Conservation (phyloP, 495 filamentous ascomycete species). For the Saxophila tyrrhenica region DNA sequence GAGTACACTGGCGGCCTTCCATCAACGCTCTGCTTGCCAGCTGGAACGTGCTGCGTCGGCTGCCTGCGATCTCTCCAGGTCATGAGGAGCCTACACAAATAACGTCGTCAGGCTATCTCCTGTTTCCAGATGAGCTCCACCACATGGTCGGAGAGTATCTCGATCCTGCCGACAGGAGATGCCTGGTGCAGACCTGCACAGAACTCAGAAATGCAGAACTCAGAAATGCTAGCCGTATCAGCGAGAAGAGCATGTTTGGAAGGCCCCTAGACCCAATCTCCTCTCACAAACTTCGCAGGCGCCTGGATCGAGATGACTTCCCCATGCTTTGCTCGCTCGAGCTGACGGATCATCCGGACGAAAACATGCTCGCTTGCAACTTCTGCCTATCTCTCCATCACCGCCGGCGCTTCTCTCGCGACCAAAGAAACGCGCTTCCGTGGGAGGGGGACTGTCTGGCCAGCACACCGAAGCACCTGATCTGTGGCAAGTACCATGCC, state of each 20-base stretch:
- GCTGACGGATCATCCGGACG: background rate
- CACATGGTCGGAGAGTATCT: background rate
- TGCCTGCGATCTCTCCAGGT: too few species aligned
- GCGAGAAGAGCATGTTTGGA: too few species aligned
- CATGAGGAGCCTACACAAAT: too few species aligned
- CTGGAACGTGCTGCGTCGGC: too few species aligned
- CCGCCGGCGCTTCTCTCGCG: background rate
- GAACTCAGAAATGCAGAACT: background rate
- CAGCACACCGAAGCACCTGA: too few species aligned
- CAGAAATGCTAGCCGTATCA: too few species aligned
- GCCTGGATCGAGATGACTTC: background rate
- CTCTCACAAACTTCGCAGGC: background rate
- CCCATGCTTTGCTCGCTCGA: background rate
- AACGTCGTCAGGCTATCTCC: too few species aligned
- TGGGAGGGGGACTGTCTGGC: too few species aligned
- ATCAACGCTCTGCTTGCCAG: background rate
- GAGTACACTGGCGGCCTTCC: background rate
- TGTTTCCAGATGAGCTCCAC: background rate
- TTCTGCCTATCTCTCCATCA: background rate
- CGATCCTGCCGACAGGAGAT: background rate
- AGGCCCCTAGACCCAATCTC: background rate
- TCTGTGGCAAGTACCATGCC: background rate
- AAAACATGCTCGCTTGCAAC: background rate
- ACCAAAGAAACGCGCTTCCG: too few species aligned
- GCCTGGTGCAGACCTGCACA: background rate